A percentile compares a stretch with the other conserved stretches of the same genome.
phyloP scores from a whole-genome alignment of 495 filamentous ascomycete species.

The Lophium mytilinum region DNA sequence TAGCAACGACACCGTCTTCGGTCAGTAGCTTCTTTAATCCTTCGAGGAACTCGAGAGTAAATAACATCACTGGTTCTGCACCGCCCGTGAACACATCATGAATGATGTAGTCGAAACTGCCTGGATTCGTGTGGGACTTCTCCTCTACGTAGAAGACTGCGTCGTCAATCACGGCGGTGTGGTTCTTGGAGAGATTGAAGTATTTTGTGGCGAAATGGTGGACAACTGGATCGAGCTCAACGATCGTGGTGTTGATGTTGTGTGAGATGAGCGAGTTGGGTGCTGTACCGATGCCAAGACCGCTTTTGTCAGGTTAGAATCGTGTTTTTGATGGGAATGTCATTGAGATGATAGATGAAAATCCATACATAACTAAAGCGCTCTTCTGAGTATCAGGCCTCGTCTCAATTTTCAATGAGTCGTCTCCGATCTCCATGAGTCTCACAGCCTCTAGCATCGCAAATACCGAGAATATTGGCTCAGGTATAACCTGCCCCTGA shows the following conservation, averaged over 20 bases:
- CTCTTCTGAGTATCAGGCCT: slow-evolving; percentile 56
- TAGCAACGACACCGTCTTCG: slow-evolving; percentile 75
- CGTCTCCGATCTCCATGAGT: slow-evolving; percentile 52
- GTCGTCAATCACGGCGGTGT: slow-evolving; percentile 73
- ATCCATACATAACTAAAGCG: slow-evolving; percentile 71
- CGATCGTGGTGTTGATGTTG: slow-evolving; percentile 82
- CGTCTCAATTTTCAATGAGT: slow-evolving; percentile 29
- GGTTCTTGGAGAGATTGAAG: slow-evolving; percentile 70
- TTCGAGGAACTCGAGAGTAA: slow-evolving; percentile 74
- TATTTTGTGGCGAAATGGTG: slow-evolving; percentile 72
- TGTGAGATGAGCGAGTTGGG: slow-evolving; percentile 79
- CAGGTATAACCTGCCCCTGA: slow-evolving; percentile 43
- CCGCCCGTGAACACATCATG: slow-evolving; percentile 99
- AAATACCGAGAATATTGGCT: slow-evolving; percentile 91
- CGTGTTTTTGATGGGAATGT: neutral
- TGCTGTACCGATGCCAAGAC: slow-evolving; percentile 85
- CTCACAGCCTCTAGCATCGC: slow-evolving; percentile 86
- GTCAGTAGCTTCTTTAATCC: slow-evolving; percentile 61
- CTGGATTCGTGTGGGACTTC: slow-evolving; percentile 37
- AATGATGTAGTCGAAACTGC: slow-evolving; percentile 77
- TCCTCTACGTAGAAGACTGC: slow-evolving; percentile 63
- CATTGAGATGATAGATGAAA: neutral
- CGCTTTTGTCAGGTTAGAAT: slow-evolving; percentile 43
- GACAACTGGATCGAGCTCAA: slow-evolving; percentile 89
- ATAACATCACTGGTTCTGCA: slow-evolving; percentile 78